Conservation (phyloP, 352 stramenopile species). For the Phytophthora megakarya region DNA sequence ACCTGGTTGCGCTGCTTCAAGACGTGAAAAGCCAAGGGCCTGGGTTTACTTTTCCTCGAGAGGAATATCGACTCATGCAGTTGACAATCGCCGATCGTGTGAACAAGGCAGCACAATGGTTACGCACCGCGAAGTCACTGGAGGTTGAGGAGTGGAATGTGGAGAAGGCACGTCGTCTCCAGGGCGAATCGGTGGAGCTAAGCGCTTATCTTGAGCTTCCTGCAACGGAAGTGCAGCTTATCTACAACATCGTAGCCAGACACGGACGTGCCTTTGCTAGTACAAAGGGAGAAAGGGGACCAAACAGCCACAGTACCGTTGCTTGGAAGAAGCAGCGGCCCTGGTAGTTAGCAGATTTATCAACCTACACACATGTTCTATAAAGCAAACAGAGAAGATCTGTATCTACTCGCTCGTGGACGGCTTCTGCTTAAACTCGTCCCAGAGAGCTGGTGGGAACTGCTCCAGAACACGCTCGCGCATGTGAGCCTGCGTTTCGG, state of each 20-base stretch:
- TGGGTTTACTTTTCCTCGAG: constrained; percentile 60
- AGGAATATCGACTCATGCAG: constrained; percentile 76
- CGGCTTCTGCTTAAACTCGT: constrained; percentile 54
- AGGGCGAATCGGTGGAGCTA: constrained; percentile 58
- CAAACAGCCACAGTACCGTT: constrained; percentile 22
- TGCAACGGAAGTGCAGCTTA: constrained; percentile 63
- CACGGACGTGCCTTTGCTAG: not conserved
- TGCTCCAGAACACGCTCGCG: constrained; percentile 60
- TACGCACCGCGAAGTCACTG: constrained; percentile 67
- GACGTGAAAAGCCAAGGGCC: constrained; percentile 49
- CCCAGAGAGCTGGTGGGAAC: constrained; percentile 64
- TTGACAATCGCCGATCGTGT: constrained; percentile 73
- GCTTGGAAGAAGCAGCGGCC: constrained; percentile 38
- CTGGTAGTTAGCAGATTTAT: constrained; percentile 24
- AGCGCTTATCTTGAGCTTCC: constrained; percentile 70
- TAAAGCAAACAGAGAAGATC: constrained; percentile 21
- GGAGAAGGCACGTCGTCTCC: constrained; percentile 48
- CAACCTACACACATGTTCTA: constrained; percentile 25
- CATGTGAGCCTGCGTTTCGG: constrained; percentile 69
- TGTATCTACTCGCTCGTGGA: constrained; percentile 11
- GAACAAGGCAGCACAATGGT: constrained; percentile 59
- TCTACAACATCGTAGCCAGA: constrained; percentile 44
- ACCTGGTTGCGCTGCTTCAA: constrained; percentile 68
- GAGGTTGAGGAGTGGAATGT: constrained; percentile 76
- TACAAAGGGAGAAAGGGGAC: constrained; percentile 26